Base-by-base conservation (phyloP, 1,284 basidiomycete genomes). In the Ustilago esculenta region DNA sequence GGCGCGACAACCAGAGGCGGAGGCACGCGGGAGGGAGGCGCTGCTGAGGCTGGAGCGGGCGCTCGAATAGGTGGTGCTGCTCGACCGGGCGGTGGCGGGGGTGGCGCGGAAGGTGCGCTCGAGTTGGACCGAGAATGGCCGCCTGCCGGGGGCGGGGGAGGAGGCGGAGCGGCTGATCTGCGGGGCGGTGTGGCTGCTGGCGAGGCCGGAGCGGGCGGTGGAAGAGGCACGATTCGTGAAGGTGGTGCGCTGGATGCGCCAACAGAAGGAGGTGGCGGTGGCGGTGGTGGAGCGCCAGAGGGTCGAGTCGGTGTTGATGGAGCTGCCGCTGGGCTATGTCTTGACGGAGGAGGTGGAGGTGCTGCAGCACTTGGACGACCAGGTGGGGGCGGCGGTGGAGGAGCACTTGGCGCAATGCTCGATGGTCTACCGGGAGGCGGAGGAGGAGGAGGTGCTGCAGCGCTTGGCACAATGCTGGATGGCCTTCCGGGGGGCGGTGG, bases 121-220 rank as follows among this genome's bases (percentile, higher is more conserved):
- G 42, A 70, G 45, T 9, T 24, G n/a, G 37, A 34, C 14, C 53
- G 41, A 18, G 51, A 70, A 69, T 80, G 66, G 72, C 47, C 53
- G 6, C 53, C 44, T 15, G 41, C 15, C 1, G 63, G 23, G 37
- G 64, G 59, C 4, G 56, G 83, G 76, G 79, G 82, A 11, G 93
- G 93, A 6, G 95, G 92, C 1, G 88, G 90, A 25, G 91, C 89
- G 63, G 93, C 96, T 87, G 86, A 87, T 1, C 90, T 94, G 71
- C 97, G 96, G 6, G 67, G 58, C 24, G 58, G 54, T 20, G 52
- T 58, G 3, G 71, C 52, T 34, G 50, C 66, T 17, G 50, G 40
- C 14, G 57, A 61, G 1, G 43, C 12, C 8, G 60, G 45, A 11
- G 61, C 56, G 2, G 57, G 45, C 12, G 61, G 61, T 29, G 60